Conservation (phyloP, 164 flowering plant species). For the Tetracentron sinense region DNA sequence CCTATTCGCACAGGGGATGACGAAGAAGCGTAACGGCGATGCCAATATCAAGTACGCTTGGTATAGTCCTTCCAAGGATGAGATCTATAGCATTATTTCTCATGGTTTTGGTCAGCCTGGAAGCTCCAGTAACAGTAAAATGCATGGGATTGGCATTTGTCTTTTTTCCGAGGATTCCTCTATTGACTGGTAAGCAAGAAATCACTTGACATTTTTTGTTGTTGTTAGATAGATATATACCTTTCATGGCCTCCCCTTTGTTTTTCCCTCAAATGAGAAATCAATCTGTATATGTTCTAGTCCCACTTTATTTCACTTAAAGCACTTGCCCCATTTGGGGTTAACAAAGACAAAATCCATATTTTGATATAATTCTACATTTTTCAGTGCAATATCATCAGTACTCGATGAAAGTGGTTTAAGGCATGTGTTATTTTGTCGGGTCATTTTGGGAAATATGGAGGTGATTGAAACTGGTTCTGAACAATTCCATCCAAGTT, state of each 20-base stretch:
- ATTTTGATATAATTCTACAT: no score
- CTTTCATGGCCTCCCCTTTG: no score
- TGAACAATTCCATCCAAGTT: slow-evolving; percentile 54
- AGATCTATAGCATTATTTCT: slow-evolving; percentile 28
- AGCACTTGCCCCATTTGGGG: no score
- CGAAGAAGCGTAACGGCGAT: slow-evolving; percentile 28
- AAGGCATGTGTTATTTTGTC: slow-evolving; percentile 62
- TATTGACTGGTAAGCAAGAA: slow-evolving; percentile 30
- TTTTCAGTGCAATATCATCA: slow-evolving; percentile 36
- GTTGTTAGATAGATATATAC: no score
- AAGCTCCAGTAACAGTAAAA: slow-evolving; percentile 7
- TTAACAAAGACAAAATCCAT: no score
- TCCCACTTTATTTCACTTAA: no score
- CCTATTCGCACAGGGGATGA: slow-evolving; percentile 32
- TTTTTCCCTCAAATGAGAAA: no score
- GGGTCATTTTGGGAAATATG: slow-evolving; percentile 63
- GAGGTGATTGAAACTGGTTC: slow-evolving; percentile 58
- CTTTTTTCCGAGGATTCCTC: slow-evolving; percentile 33
- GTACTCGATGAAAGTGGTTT: slow-evolving; percentile 47
- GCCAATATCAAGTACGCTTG: slow-evolving; percentile 47
- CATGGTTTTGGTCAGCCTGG: slow-evolving; percentile 44
- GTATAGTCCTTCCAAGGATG: slow-evolving; percentile 49
- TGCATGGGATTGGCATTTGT: slow-evolving; percentile 39
- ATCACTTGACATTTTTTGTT: no score
- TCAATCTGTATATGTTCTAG: no score